Conservation (phyloP, 2,329 filamentous ascomycete species). For the Calcarisporium arbuscula region DNA sequence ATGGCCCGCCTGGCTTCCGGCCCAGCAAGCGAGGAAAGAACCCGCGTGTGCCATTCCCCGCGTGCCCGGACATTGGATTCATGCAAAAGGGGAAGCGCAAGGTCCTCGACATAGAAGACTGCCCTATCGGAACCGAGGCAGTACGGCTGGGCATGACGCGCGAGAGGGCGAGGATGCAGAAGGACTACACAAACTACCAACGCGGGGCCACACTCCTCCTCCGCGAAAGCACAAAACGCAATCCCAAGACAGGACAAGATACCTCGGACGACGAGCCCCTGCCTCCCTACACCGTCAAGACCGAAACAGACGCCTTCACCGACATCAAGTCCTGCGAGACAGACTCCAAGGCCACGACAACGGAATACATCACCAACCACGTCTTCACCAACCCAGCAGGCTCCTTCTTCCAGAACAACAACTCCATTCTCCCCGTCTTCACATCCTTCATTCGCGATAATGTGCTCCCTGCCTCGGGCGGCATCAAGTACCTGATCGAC, state of each 20-base stretch:
- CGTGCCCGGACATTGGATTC: constrained; percentile 79
- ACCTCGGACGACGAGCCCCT: constrained; percentile 19
- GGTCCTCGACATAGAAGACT: constrained; percentile 94
- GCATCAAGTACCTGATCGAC: constrained; percentile 85
- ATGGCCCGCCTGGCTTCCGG: constrained; percentile 59
- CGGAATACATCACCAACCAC: constrained; percentile 82
- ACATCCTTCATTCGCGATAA: constrained; percentile 79
- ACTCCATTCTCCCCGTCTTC: constrained; percentile 85
- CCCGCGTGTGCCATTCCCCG: constrained; percentile 41
- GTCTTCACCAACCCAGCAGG: constrained; percentile 87
- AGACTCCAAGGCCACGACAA: constrained; percentile 72
- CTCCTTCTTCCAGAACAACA: constrained; percentile 99
- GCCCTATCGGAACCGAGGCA: constrained; percentile 85
- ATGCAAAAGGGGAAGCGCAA: constrained; percentile 74
- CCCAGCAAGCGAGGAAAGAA: constrained; percentile 44
- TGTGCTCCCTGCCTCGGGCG: constrained; percentile 48
- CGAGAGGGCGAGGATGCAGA: constrained; percentile 69
- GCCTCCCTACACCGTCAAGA: constrained; percentile 31
- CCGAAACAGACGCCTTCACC: constrained; percentile 50
- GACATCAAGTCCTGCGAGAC: constrained; percentile 88
- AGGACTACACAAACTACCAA: constrained; percentile 65
- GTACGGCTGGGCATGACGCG: constrained; percentile 72
- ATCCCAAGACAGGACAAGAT: constrained; percentile 39
- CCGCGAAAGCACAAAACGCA: constrained; percentile 73
- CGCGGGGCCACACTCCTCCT: constrained; percentile 83